Evolutionary conservation across 176 grass and related monocot species (phyloP), one percentile per base, ranked within the genome.

Genomic region (Dendrocalamus sinicus): DNA sequence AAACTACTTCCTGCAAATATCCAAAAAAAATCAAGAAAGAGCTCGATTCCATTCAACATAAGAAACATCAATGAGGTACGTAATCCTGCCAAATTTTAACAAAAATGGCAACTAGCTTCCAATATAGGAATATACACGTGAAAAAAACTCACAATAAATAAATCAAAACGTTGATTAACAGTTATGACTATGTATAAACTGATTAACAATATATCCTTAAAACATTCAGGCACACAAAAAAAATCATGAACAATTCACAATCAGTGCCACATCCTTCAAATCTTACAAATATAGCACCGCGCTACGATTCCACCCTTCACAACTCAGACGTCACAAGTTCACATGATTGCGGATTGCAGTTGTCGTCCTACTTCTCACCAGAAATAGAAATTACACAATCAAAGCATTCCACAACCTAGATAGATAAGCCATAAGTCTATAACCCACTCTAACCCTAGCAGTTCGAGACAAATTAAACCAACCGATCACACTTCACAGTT

Each of bases 201-300:
- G 50, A 45, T 67, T 30, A 60, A 12, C 13, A 82, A 40, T 13
- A 10, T 59, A 82, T 30, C 35, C 22, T 19, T 59, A 30, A 58
- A 82, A 59, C 9, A 30, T 82, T 57, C 9, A 43, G 8, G 3
- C 1, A 1, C 41, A 26, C 26, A 10, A 41, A 44, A 58, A 58
- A 60, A 58, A 23, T 15, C 43, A 14, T 43, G 47, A 54, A 58
- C 58, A 41, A 61, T 50, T 39, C 19, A 11, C 3, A 46, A 62
- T 53, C 10, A 44, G n/a, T 22, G 37, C 10, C n/a, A 55, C 8
- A 76, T 85, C 51, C 19, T 82, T 59, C 3, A 43, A 83, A 70
- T 39, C 20, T 5, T 19, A 9, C 14, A 0, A 1, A 23, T 9
- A 52, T 39, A 3, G 45, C 0, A 35, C 32, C 13, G 8, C 1